These are phyloP conservation scores for Spergularia azorica DNA, from an alignment of 179 eudicot genomes.

Conservation along the genomic window DNA sequence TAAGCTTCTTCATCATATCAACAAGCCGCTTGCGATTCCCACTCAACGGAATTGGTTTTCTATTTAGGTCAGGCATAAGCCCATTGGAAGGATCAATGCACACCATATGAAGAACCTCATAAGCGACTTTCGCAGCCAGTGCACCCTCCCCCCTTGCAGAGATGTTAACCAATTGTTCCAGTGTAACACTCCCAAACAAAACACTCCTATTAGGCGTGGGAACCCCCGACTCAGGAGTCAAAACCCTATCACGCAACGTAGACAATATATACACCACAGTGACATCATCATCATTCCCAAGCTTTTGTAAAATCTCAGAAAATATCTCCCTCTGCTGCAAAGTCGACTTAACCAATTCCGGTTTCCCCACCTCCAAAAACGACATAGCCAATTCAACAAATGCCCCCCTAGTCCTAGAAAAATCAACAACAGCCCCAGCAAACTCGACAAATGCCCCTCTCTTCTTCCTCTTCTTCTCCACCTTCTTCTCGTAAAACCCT, in stretches of 20 bases:
- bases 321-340: conserved; percentile 84
- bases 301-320: conserved; percentile 76
- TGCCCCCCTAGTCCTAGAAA: conserved; percentile 49
- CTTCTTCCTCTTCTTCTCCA: conserved; percentile 31
- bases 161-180: conserved; percentile 68
- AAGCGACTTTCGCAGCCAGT: conserved; percentile 64
- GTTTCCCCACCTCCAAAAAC: conserved; percentile 85
- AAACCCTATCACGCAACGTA: conserved; percentile 75
- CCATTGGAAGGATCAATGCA: conserved; percentile 93
- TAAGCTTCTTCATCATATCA: conserved; percentile 90
- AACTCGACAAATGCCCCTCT: conserved; percentile 20
- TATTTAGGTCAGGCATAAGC: conserved; percentile 79
- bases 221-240: conserved; percentile 60
- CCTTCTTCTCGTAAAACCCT: conserved; percentile 23
- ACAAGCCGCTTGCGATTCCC: conserved; percentile 77
- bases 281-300: conserved; percentile 85
- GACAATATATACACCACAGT: conserved; percentile 70
- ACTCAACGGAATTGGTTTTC: conserved; percentile 58
- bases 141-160: conserved; percentile 63
- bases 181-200: conserved; percentile 85
- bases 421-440: no score
- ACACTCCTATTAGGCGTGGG: conserved; percentile 88
- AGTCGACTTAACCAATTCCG: conserved; percentile 74
- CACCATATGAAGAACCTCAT: conserved; percentile 62
- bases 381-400: conserved; percentile 91